Conservation (phyloP, 129 eudicot genomes). For the Lactuca sativa region DNA sequence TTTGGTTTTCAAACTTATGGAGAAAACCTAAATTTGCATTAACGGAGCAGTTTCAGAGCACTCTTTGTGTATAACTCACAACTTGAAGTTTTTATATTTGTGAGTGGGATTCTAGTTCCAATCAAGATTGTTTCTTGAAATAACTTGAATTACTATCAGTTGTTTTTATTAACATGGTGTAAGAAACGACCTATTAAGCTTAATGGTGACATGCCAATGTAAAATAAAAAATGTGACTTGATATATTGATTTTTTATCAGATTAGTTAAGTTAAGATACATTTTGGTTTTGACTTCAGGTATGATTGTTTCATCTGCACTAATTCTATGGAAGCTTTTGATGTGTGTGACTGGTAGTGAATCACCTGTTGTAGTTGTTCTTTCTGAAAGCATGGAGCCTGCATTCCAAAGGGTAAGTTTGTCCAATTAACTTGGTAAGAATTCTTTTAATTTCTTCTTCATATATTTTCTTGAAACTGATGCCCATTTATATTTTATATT, state of each 20-base stretch:
- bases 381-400: conserved; percentile 98
- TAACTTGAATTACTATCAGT: background rate
- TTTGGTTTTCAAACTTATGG: background rate
- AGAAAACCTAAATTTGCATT: background rate
- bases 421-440: background rate
- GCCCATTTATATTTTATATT: conserved; percentile 24
- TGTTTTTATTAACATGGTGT: too few species aligned
- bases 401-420: conserved; percentile 68
- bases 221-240: conserved; percentile 7
- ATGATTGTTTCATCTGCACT: conserved; percentile 75
- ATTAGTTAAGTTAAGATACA: background rate
- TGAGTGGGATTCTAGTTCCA: background rate
- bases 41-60: background rate
- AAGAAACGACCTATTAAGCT: too few species aligned
- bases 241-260: background rate
- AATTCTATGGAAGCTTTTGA: conserved; percentile 78
- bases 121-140: too few species aligned
- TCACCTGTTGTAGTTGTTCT: conserved; percentile 92
- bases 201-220: background rate
- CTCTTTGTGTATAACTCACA: background rate
- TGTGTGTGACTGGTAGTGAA: conserved; percentile 79
- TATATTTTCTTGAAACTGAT: conserved; percentile 19
- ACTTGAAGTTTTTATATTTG: too few species aligned
- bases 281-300: conserved; percentile 46
- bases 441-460: conserved; percentile 9